phyloP scores from a whole-genome alignment of 768 basidiomycete genomes.

The Tephrocybe sp. region DNA sequence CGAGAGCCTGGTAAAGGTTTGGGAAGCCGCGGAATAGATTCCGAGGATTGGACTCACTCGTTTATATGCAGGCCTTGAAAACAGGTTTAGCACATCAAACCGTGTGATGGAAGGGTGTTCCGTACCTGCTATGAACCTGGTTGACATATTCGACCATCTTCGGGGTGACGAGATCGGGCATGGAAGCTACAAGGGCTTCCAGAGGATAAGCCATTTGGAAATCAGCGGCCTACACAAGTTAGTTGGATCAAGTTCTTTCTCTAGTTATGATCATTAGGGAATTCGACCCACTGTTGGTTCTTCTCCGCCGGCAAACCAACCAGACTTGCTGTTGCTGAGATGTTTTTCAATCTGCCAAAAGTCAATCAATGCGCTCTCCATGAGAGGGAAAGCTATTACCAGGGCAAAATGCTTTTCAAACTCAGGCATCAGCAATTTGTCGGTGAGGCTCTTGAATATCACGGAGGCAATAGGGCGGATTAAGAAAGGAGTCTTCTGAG shows the following conservation, averaged over 20 bases:
- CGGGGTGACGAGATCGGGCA: constrained; percentile 17
- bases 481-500: constrained; percentile 31
- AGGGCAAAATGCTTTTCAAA: constrained; percentile 26
- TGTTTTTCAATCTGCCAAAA: constrained; percentile 13
- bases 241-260: background rate
- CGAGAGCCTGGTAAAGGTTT: constrained; percentile 22
- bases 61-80: constrained; percentile 15
- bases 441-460: constrained; percentile 27
- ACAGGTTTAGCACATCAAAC: background rate
- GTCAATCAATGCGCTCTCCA: background rate
- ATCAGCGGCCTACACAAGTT: constrained; percentile 21
- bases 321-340: constrained; percentile 11
- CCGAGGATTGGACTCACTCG: constrained; percentile 2
- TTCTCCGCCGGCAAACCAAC: constrained; percentile 21
- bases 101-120: background rate
- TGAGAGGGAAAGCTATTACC: constrained; percentile 16
- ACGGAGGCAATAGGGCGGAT: constrained; percentile 32
- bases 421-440: constrained; percentile 24
- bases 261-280: background rate
- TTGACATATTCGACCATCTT: constrained; percentile 25
- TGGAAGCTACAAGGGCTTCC: constrained; percentile 19
- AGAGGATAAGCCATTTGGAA: constrained; percentile 28
- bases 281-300: constrained; percentile 17
- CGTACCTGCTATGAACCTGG: constrained; percentile 21
- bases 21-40: background rate